A percentile compares a stretch with the other conserved stretches of the same genome.
Conservation (phyloP, 768 basidiomycete species). For the Lentinula guzmanii region DNA sequence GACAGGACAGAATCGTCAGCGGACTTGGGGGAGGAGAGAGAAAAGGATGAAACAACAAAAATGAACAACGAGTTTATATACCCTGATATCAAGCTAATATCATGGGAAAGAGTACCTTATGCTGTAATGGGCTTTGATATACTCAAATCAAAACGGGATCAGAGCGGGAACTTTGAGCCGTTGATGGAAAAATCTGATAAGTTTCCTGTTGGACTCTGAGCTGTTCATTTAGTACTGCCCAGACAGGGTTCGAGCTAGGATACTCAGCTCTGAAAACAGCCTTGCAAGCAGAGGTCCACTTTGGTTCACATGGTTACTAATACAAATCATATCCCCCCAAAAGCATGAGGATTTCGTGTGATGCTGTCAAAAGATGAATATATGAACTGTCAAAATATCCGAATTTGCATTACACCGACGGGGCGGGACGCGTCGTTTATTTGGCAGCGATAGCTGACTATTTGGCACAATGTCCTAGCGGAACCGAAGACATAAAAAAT, state of each 20-base stretch:
- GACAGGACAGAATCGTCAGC: constrained; percentile 16
- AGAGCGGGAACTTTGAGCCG: not conserved
- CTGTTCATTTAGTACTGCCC: too few relatives aligned
- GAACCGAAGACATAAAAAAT: not conserved
- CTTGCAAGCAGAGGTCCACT: not conserved
- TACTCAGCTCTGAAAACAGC: not conserved
- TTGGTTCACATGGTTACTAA: not conserved
- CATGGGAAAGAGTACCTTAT: constrained; percentile 6
- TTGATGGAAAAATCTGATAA: not conserved
- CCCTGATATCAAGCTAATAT: not conserved
- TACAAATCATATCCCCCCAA: not conserved
- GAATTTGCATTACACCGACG: not conserved
- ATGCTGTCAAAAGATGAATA: not conserved
- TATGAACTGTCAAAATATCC: not conserved
- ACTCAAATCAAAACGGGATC: not conserved
- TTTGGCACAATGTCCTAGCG: not conserved
- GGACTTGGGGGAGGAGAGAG: constrained; percentile 18
- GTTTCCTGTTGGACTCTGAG: too few relatives aligned
- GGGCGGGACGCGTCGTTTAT: not conserved
- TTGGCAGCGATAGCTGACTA: not conserved
- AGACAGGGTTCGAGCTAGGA: too few relatives aligned
- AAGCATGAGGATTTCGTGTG: not conserved
- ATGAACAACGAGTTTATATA: not conserved
- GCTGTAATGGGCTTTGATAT: not conserved
- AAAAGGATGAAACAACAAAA: constrained; percentile 9